Evolutionary conservation across 2,329 filamentous ascomycete genomes (phyloP), one percentile per base, ranked within the genome.

Genomic region (Fusarium sp.): DNA sequence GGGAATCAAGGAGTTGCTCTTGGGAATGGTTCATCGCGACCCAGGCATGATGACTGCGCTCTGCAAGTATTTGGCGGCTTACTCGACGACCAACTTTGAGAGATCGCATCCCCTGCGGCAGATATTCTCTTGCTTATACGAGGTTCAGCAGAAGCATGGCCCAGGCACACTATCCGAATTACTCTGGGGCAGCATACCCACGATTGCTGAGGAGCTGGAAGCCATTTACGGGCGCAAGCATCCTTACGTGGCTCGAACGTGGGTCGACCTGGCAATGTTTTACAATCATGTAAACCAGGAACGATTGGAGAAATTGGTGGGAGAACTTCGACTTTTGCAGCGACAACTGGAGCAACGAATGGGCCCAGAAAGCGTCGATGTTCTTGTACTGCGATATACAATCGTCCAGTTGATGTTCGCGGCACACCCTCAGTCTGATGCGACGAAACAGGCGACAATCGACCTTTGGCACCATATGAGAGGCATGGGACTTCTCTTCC

Each of bases 111-210:
- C 82, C 3, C 74, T 83, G 20, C 80, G 82, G 10, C 79, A 80
- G 55, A 82, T 83, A 5, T 83, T 83, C 56, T 77, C 75, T 16
- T 80, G 80, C 39, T 59, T 83, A 24, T 83, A 83, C 66, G 81
- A 83, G 37, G 79, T 83, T 8, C 81, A 83, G 57, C 82, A 83
- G 59, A 83, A 82, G 41, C 81, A 83, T 59, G 82, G 82, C 4
- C 75, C 82, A 10, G 71, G 69, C 5, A 82, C 79, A 11, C 70
- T 83, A n/a, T 83, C 82, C 8, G 81, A 83, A 53, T 69, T 83
- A 15, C 71, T 83, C 3, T 82, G 81, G 80, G 77, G 74, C 38
- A 81, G 80, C 49, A 77, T 80, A 35, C 79, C 81, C 3, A 77
- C 78, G 3, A 79, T 83, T 59, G 80, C 81, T 3, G 81, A 83